phyloP scores from a whole-genome alignment of 345 rosid species.

The Brassica cretica region DNA sequence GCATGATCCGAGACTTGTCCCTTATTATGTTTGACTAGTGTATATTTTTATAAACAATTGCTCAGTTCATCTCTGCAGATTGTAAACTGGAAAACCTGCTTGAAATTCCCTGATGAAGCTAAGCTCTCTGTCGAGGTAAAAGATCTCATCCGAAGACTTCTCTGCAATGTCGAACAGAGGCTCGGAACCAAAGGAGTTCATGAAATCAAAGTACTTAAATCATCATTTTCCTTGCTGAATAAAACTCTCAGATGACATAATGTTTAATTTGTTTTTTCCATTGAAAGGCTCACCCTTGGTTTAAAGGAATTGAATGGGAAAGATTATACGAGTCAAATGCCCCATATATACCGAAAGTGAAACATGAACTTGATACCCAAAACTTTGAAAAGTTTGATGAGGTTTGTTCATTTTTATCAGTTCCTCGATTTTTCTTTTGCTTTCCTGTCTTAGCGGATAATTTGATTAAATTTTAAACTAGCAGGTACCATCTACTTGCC shows the following conservation, averaged over 20 bases:
- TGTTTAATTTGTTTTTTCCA: neutral
- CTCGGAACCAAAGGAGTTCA: constrained; percentile 67
- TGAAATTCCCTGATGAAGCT: constrained; percentile 69
- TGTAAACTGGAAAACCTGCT: constrained; percentile 64
- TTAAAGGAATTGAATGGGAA: constrained; percentile 62
- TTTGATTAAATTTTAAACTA: neutral
- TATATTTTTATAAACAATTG: constrained; percentile 38
- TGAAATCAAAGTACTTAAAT: constrained; percentile 55
- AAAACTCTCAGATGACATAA: neutral
- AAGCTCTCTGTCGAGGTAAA: constrained; percentile 59
- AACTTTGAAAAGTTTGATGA: constrained; percentile 76
- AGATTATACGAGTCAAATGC: constrained; percentile 59
- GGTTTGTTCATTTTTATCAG: constrained; percentile 38
- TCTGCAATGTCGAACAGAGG: constrained; percentile 66
- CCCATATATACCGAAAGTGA: constrained; percentile 65
- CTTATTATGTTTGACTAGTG: constrained; percentile 21
- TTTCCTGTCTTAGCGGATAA: neutral
- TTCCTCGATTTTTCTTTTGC: constrained; percentile 3
- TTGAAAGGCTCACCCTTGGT: constrained; percentile 60
- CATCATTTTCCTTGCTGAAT: constrained; percentile 24
- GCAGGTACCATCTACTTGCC: constrained; percentile 33
- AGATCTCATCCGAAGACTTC: constrained; percentile 59
- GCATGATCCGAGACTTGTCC: constrained; percentile 14
- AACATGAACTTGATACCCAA: constrained; percentile 61
- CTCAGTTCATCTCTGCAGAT: constrained; percentile 54